Evolutionary conservation across 2,329 filamentous ascomycete genomes (phyloP).

Genomic region (Colletotrichum lindemuthianum): DNA sequence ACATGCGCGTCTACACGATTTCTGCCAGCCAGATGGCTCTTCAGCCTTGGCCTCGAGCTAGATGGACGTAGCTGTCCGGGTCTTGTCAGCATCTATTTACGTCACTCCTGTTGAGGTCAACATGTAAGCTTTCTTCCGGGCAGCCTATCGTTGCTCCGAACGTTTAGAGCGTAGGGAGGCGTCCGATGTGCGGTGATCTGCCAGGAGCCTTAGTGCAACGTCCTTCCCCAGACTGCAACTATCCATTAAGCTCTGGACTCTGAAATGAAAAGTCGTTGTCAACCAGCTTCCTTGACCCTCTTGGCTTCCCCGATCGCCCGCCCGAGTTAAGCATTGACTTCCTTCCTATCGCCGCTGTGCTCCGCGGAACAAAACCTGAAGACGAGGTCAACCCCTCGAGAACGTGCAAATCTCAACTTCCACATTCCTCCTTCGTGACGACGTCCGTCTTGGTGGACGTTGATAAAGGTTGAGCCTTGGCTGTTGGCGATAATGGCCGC

Average conservation of each 20-base stretch:
- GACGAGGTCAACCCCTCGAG: conserved; percentile 5
- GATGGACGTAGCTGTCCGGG: not conserved
- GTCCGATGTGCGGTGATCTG: conserved; percentile 6
- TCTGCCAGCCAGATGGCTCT: conserved; percentile 9
- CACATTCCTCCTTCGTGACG: conserved; percentile 24
- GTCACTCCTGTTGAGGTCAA: not conserved
- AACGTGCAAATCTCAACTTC: not conserved
- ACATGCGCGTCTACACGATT: no score
- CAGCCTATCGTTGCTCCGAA: no score
- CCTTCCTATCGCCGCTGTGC: conserved; percentile 21
- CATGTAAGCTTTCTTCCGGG: not conserved
- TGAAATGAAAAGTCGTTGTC: not conserved
- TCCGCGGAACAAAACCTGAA: conserved; percentile 3
- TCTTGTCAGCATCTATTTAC: not conserved
- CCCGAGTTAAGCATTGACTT: not conserved
- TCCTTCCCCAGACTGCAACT: conserved; percentile 21
- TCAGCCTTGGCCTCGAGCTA: not conserved
- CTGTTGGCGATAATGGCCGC: not conserved
- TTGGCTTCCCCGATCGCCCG: conserved; percentile 1
- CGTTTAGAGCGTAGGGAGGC: conserved; percentile 1
- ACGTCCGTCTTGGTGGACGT: conserved; percentile 13
- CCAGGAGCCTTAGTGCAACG: conserved; percentile 29
- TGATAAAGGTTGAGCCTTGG: not conserved
- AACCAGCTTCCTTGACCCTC: conserved; percentile 1
- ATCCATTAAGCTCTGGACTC: not conserved